These are phyloP conservation scores for Singerocomus rubriflavus DNA, from an alignment of 1,284 basidiomycete species.

Conservation along the genomic window DNA sequence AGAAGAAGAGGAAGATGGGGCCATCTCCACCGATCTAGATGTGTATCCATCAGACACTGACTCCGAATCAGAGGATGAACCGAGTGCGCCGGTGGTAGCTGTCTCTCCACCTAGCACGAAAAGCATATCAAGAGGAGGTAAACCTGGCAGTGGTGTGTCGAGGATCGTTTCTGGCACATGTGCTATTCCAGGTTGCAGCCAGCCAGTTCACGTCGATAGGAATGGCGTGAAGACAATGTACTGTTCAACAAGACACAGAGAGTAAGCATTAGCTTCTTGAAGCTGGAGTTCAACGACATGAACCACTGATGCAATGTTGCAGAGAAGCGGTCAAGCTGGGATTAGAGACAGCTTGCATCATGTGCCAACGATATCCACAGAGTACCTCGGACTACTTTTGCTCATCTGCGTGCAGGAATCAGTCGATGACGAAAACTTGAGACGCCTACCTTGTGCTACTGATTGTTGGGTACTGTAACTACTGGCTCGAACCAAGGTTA, in stretches of 20 bases:
- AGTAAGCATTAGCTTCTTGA: slow-evolving; percentile 23
- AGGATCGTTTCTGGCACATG: slow-evolving; percentile 21
- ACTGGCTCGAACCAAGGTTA: neutral
- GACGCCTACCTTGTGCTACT: neutral
- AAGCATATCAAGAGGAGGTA: slow-evolving; percentile 8
- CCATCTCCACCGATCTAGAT: slow-evolving; percentile 30
- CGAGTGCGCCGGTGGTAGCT: slow-evolving; percentile 6
- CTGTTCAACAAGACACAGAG: slow-evolving; percentile 31
- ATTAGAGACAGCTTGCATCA: slow-evolving; percentile 32
- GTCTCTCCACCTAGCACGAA: slow-evolving; percentile 14
- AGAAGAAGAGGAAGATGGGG: slow-evolving; percentile 21
- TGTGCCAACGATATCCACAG: slow-evolving; percentile 34
- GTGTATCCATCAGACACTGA: slow-evolving; percentile 33
- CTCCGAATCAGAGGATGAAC: slow-evolving; percentile 25
- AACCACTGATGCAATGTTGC: slow-evolving; percentile 8
- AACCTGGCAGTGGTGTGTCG: slow-evolving; percentile 8
- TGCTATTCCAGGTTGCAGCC: slow-evolving; percentile 24
- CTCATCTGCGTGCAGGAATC: slow-evolving; percentile 30
- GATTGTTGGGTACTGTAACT: neutral
- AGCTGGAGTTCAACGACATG: neutral
- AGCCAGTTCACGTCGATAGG: slow-evolving; percentile 27
- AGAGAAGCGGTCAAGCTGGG: slow-evolving; percentile 33
- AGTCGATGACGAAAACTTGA: slow-evolving; percentile 35
- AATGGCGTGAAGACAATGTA: slow-evolving; percentile 30
- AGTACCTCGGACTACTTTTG: slow-evolving; percentile 33